Conservation (phyloP, 768 basidiomycete species). For the Astraeus odoratus region DNA sequence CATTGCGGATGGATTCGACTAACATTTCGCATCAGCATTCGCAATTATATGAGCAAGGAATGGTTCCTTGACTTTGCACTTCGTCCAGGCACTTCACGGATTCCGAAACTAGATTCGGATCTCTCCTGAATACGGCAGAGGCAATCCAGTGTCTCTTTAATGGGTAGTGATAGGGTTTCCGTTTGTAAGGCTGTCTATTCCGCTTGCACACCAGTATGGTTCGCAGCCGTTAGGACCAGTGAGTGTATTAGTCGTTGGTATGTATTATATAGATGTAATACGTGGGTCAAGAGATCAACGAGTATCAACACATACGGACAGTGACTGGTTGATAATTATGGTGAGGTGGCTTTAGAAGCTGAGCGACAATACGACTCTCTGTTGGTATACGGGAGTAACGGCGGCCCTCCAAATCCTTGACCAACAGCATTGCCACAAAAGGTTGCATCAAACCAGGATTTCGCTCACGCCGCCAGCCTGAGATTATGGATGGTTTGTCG, state of each 20-base stretch:
- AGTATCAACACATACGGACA: background rate
- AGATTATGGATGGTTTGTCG: background rate
- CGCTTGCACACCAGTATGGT: too few relatives aligned
- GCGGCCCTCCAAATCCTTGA: background rate
- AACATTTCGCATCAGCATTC: slow-evolving; percentile 43
- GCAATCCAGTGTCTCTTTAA: too few relatives aligned
- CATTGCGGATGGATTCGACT: background rate
- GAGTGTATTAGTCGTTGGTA: background rate
- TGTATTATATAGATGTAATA: background rate
- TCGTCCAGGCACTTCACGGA: slow-evolving; percentile 44
- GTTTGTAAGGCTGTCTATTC: too few relatives aligned
- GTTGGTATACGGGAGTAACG: slow-evolving; percentile 4
- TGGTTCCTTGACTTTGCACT: slow-evolving; percentile 80
- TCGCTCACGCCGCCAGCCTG: background rate
- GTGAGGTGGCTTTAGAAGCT: background rate
- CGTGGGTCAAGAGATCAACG: background rate
- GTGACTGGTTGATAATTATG: background rate
- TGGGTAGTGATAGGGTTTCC: too few relatives aligned
- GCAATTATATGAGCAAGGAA: slow-evolving; percentile 91
- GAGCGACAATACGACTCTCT: slow-evolving; percentile 2
- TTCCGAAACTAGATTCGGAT: too few relatives aligned
- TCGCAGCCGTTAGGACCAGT: too few relatives aligned
- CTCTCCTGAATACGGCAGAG: background rate
- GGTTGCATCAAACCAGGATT: background rate
- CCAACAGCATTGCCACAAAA: slow-evolving; percentile 1